Conservation (phyloP, 345 rosid species). For the Aquilaria sinensis region DNA sequence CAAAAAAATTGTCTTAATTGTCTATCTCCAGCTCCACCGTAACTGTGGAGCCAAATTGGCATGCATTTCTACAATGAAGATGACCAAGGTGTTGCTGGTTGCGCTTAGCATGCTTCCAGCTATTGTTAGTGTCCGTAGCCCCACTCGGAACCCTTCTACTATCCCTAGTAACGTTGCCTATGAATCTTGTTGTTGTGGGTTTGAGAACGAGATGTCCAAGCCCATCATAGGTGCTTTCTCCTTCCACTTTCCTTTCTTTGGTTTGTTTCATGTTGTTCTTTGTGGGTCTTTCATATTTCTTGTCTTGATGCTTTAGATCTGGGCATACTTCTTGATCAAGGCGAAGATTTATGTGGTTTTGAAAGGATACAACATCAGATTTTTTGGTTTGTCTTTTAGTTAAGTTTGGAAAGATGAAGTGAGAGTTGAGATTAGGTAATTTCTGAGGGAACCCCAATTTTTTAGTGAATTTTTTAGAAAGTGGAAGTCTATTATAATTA, state of each 20-base stretch:
- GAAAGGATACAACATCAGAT: too few relatives aligned
- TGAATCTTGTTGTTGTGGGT: slow-evolving; percentile 79
- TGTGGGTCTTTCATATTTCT: background rate
- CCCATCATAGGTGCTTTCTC: slow-evolving; percentile 48
- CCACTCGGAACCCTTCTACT: slow-evolving; percentile 33
- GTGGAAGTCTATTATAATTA: too few relatives aligned
- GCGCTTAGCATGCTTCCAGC: slow-evolving; percentile 57
- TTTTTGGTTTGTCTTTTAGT: too few relatives aligned
- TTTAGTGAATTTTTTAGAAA: too few relatives aligned
- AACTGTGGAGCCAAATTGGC: background rate
- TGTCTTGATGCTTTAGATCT: background rate
- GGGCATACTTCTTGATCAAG: too few relatives aligned
- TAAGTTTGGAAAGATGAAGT: too few relatives aligned
- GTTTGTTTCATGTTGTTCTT: background rate
- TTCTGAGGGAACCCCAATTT: too few relatives aligned
- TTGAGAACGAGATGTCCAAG: slow-evolving; percentile 65
- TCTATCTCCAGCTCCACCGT: too few relatives aligned
- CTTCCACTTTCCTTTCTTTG: background rate
- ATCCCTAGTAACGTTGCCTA: slow-evolving; percentile 68
- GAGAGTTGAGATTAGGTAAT: too few relatives aligned
- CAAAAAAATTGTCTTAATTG: too few relatives aligned
- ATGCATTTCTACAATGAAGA: slow-evolving; percentile 5
- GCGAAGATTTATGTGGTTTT: too few relatives aligned
- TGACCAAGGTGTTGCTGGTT: slow-evolving; percentile 44
- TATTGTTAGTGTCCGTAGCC: slow-evolving; percentile 39